Conservation (phyloP, 1,139 yeast species). For the Kodamaea derodonti region DNA sequence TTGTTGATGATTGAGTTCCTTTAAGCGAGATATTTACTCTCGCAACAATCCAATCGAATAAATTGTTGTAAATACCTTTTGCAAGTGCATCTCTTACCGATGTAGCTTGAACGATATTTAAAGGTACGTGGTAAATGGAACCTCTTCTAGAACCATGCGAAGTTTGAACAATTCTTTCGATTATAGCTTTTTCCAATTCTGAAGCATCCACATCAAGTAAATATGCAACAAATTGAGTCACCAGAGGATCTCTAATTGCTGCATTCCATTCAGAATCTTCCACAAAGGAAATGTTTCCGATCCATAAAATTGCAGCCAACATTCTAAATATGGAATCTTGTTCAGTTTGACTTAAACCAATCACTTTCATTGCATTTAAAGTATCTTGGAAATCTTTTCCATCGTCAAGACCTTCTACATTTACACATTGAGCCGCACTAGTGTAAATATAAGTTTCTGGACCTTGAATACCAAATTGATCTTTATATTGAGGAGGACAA, state of each 20-base stretch:
- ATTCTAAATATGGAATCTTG: conserved; percentile 88
- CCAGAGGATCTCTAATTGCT: conserved; percentile 74
- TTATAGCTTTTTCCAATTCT: conserved; percentile 61
- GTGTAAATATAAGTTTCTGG: conserved; percentile 94
- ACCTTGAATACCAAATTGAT: conserved; percentile 80
- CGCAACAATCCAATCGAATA: conserved; percentile 97
- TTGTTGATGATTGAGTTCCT: conserved; percentile 24
- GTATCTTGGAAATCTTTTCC: conserved; percentile 75
- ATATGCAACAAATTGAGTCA: conserved; percentile 91
- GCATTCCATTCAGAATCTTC: conserved; percentile 91
- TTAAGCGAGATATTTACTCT: conserved; percentile 73
- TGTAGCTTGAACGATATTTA: conserved; percentile 86
- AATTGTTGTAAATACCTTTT: conserved; percentile 86
- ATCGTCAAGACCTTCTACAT: conserved; percentile 87
- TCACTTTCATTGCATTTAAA: conserved; percentile 76
- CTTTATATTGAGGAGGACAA: conserved; percentile 82
- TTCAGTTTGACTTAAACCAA: conserved; percentile 77
- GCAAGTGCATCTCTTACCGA: conserved; percentile 96
- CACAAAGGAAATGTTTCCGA: conserved; percentile 82
- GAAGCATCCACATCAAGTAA: conserved; percentile 76
- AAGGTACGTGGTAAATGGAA: conserved; percentile 90
- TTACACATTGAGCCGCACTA: conserved; percentile 77
- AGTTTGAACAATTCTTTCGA: conserved; percentile 85
- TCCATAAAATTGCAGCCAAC: conserved; percentile 86
- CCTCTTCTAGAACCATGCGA: conserved; percentile 86